These are phyloP conservation scores for Sistotremastrum suecicum DNA, from an alignment of 768 basidiomycete genomes.

Conservation along the genomic window DNA sequence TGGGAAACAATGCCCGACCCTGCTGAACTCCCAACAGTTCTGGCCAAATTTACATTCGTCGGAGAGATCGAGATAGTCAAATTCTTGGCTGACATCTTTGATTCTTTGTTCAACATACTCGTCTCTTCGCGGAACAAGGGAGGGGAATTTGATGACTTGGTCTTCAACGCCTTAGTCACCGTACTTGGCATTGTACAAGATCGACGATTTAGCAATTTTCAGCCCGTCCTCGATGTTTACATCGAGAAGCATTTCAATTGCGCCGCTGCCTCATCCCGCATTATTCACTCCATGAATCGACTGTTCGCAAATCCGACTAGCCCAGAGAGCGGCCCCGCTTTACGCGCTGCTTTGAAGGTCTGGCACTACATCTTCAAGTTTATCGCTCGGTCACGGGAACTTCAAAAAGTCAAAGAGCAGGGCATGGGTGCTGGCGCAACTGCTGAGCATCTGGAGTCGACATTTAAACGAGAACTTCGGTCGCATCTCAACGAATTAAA, in stretches of 20 bases:
- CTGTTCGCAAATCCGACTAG: conserved; percentile 63
- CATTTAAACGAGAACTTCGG: conserved; percentile 73
- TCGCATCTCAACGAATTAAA: conserved; percentile 71
- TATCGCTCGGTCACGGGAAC: conserved; percentile 75
- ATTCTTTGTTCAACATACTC: conserved; percentile 83
- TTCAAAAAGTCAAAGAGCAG: conserved; percentile 71
- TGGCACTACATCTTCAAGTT: conserved; percentile 97
- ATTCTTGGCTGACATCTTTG: conserved; percentile 82
- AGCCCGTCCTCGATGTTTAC: conserved; percentile 85
- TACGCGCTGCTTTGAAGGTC: conserved; percentile 86
- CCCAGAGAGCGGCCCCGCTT: conserved; percentile 55
- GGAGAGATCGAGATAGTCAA: conserved; percentile 92
- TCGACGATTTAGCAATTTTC: conserved; percentile 89
- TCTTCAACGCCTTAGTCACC: conserved; percentile 83
- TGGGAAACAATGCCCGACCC: conserved; percentile 64
- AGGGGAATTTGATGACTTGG: conserved; percentile 70
- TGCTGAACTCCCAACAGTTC: conserved; percentile 51
- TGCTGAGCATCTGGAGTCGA: conserved; percentile 70
- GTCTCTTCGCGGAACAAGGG: conserved; percentile 57
- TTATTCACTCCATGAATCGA: conserved; percentile 78
- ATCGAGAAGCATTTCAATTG: conserved; percentile 82
- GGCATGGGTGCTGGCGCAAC: conserved; percentile 72
- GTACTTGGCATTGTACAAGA: conserved; percentile 90
- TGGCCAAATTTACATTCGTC: conserved; percentile 81
- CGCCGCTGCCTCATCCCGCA: conserved; percentile 65